These are phyloP conservation scores for Claviceps citrina DNA, from an alignment of 2,329 filamentous ascomycete genomes.

Conservation along the genomic window DNA sequence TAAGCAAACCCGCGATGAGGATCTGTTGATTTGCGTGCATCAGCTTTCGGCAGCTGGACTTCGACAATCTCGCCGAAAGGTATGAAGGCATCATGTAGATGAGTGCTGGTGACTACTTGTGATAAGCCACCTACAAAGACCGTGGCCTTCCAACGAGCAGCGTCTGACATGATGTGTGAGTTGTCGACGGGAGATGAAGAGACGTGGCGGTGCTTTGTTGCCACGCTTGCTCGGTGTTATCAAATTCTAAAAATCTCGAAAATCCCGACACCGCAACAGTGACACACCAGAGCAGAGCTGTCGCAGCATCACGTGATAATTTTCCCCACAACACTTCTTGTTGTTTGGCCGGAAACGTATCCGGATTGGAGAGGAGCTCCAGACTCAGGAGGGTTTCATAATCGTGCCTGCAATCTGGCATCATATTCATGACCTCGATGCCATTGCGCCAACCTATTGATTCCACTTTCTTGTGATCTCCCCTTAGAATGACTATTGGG, in stretches of 20 bases:
- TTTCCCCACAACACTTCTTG: neutral
- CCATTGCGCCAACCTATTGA: conserved; percentile 7
- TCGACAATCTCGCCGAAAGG: conserved; percentile 94
- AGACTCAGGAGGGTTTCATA: conserved; percentile 9
- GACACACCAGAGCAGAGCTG: neutral
- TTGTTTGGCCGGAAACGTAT: neutral
- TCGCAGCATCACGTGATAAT: neutral
- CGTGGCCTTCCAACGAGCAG: conserved; percentile 73
- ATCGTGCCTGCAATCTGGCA: conserved; percentile 29
- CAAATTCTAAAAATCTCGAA: neutral
- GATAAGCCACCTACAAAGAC: conserved; percentile 85
- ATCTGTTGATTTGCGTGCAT: conserved; percentile 62
- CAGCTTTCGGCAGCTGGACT: conserved; percentile 77
- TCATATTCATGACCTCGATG: conserved; percentile 19
- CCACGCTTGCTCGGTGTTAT: neutral
- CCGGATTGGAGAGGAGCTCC: conserved; percentile 13
- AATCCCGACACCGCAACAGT: too few species aligned
- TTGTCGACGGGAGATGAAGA: too few species aligned
- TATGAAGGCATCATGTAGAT: conserved; percentile 80
- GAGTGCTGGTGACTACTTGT: conserved; percentile 56
- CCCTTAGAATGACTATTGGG: neutral
- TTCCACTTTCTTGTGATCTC: conserved; percentile 7
- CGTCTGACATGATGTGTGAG: conserved; percentile 54
- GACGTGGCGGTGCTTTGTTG: too few species aligned
- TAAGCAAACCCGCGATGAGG: conserved; percentile 89